Evolutionary conservation across 2,329 filamentous ascomycete species (phyloP), one percentile per base, ranked within the genome.

Genomic region (Epichloe coenophiala): DNA sequence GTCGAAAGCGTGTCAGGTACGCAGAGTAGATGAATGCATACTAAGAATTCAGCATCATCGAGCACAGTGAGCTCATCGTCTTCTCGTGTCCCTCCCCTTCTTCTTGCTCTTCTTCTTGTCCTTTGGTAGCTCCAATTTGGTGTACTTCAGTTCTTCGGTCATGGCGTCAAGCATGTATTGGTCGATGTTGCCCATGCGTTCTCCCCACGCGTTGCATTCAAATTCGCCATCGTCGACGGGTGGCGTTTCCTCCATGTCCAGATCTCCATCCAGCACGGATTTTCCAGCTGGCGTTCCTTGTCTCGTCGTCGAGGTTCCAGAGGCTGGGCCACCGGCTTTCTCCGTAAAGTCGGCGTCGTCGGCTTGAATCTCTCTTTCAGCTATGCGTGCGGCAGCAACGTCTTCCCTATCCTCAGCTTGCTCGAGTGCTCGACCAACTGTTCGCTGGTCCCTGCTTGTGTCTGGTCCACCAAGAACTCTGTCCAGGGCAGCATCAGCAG

Each of bases 351-450:
- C 89, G 4, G 81, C 86, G 44, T 90, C 88, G 58, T 95, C 88
- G 23, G 86, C 84, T 59, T 88, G 81, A 45, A 93, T 84, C 65
- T 98, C 93, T 61, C 86, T 93, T 63, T 94, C 86, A 0, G 93
- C 93, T 9, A 86, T 79, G 48, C 86, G 84, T 2, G 93, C 93
- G 0, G 93, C 93, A 27, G 82, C 83, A 13, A 91, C 87, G 62
- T 98, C 93, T 63, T 98, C 93, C 45, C 80, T 80, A 60, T 98
- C 93, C 67, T 98, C 93, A 0, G 89, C 91, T 56, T 88, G 85
- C 58, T 94, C 89, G 35, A 98, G 81, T 0, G 84, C 87, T 15
- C 83, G 78, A 3, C 83, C 79, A 1, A 86, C 81, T 33, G 71
- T 75, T 39, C 76, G 74, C 51, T 81, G 74, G 35, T 83, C 81